Evolutionary conservation across 129 eudicot species (phyloP).

Genomic region (Pseudognaphalium luteoalbum): DNA sequence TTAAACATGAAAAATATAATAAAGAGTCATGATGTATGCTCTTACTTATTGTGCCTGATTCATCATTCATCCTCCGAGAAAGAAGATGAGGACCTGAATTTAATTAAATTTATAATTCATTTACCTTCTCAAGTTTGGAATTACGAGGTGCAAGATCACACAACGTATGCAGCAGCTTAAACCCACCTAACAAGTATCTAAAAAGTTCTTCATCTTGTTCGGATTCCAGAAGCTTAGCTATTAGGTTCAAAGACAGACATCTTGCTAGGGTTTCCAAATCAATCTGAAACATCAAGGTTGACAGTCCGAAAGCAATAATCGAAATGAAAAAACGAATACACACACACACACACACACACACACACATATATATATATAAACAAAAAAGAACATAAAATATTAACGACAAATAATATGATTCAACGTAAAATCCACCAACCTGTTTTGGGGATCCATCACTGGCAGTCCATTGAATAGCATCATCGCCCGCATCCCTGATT

Average conservation of each 20-base stretch:
- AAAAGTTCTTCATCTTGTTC: constrained; percentile 58
- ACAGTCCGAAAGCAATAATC: not conserved
- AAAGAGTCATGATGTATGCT: not conserved
- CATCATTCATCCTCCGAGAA: not conserved
- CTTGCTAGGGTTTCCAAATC: constrained; percentile 66
- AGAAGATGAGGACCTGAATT: not conserved
- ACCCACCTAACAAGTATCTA: constrained; percentile 68
- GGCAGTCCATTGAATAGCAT: constrained; percentile 36
- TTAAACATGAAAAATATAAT: constrained; percentile 6
- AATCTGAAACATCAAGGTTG: constrained; percentile 54
- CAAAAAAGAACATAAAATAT: not conserved
- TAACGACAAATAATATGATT: constrained; percentile 21
- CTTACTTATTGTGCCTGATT: not conserved
- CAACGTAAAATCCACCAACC: constrained; percentile 40
- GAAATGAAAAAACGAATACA: not conserved
- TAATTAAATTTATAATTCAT: not conserved
- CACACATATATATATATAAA: too few relatives aligned
- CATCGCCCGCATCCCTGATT: constrained; percentile 63
- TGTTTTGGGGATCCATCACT: constrained; percentile 61
- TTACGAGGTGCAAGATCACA: constrained; percentile 76
- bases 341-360: too few relatives aligned
- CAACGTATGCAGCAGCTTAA: constrained; percentile 63
- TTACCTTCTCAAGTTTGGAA: constrained; percentile 75
- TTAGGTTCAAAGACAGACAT: constrained; percentile 62
- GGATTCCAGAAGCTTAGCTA: constrained; percentile 53